Evolutionary conservation across 495 filamentous ascomycete species (phyloP), one percentile per base, ranked within the genome.

Genomic region (Jackrogersella multiformis): DNA sequence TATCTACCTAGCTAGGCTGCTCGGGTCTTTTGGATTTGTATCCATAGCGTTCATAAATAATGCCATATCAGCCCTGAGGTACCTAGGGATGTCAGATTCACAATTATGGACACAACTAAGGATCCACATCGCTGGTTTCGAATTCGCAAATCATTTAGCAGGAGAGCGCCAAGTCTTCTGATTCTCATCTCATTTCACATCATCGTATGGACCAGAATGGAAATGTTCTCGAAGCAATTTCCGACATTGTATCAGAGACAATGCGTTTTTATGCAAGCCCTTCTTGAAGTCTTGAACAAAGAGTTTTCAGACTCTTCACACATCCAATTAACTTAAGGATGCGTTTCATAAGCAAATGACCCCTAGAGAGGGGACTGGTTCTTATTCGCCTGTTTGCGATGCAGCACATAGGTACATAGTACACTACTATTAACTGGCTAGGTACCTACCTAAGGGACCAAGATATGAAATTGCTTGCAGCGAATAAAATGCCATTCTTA

Each of bases 171-270:
- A 61, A 61, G 56, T 35, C n/a, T 49, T 18, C 8, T 32, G n/a
- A 49, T 49, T 49, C 26, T 30, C 35, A 38, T 38, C 9, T 15
- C 9, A 38, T 38, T 13, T 38, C 35, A 56, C 51, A 64, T 53
- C 36, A 56, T 64, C 35, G 18, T 34, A 15, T 49, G 34, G 36
- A 41, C 38, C 8, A 48, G 39, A 68, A 56, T 28, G 56, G 56
- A 64, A 61, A 61, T 45, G 7, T 61, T 61, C 56, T 64, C 18
- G 56, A 69, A 61, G 61, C 23, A 56, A 69, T 64, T 61, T 69
- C 35, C 45, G 35, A 64, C 12, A 23, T 51, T 15, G 55, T 52
- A 56, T 61, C 49, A 12, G 56, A 15, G 15, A 61, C 56, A 61
- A 61, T 49, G 64, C 49, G 7, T 24, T 34, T 45, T 64, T 69